Conservation (phyloP, 2,329 filamentous ascomycete genomes). For the Pseudogymnoascus sp. region DNA sequence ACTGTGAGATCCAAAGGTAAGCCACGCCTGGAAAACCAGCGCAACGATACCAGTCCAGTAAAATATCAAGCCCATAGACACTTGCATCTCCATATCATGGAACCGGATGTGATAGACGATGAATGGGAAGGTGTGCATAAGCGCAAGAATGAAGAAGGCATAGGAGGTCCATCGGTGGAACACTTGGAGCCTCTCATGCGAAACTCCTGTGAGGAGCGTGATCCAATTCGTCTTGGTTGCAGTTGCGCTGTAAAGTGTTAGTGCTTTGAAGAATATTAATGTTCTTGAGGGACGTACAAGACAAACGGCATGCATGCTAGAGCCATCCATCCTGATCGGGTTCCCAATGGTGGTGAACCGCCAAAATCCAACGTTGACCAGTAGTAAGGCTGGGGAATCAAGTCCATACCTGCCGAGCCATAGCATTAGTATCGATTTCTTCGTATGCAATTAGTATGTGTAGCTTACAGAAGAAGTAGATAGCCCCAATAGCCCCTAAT, state of each 20-base stretch:
- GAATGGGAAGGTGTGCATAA: slow-evolving; percentile 57
- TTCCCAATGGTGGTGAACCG: slow-evolving; percentile 51
- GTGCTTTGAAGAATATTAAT: background rate
- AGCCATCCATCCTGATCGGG: slow-evolving; percentile 58
- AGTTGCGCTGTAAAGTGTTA: slow-evolving; percentile 15
- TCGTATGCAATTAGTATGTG: background rate
- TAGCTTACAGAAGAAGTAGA: slow-evolving; percentile 39
- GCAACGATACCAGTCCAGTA: slow-evolving; percentile 52
- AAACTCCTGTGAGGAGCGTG: slow-evolving; percentile 54
- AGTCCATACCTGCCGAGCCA: slow-evolving; percentile 34
- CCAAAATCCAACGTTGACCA: slow-evolving; percentile 43
- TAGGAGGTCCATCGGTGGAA: slow-evolving; percentile 60
- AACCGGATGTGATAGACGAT: slow-evolving; percentile 43
- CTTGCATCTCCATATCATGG: slow-evolving; percentile 41
- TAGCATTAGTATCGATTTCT: background rate
- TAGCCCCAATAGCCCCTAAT: slow-evolving; percentile 33
- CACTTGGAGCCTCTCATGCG: slow-evolving; percentile 58
- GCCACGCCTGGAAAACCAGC: slow-evolving; percentile 44
- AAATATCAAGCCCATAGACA: slow-evolving; percentile 34
- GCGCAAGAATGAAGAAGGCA: slow-evolving; percentile 49
- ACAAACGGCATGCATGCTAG: slow-evolving; percentile 59
- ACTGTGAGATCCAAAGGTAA: slow-evolving; percentile 47
- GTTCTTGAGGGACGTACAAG: slow-evolving; percentile 28
- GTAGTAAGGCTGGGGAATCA: slow-evolving; percentile 47
- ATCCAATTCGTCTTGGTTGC: slow-evolving; percentile 45